Percentiles rank a stretch among this genome's conserved stretches.
phyloP scores from a whole-genome alignment of 1,284 basidiomycete species.

The Serendipita sp. region DNA sequence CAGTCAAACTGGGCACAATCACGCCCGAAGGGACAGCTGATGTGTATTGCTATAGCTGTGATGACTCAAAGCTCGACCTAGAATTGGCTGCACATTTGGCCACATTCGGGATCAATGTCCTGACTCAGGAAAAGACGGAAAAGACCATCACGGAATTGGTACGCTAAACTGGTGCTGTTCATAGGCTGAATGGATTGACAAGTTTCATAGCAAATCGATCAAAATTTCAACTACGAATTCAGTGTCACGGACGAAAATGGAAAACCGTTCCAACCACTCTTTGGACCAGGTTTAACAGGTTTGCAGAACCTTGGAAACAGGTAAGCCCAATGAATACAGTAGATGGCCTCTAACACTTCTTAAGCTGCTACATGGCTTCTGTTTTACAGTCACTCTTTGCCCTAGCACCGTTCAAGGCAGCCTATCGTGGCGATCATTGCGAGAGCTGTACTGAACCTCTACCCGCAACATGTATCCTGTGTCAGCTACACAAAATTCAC shows the following conservation, averaged over 20 bases:
- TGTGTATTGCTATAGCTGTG: constrained; percentile 87
- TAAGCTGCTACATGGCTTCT: constrained; percentile 93
- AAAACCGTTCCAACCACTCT: constrained; percentile 75
- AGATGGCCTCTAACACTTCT: not conserved
- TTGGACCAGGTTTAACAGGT: constrained; percentile 81
- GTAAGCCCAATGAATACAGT: constrained; percentile 23
- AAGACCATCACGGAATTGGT: constrained; percentile 95
- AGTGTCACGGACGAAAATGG: constrained; percentile 86
- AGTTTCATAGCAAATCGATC: constrained; percentile 72
- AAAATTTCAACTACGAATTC: constrained; percentile 92
- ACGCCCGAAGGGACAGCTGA: constrained; percentile 89
- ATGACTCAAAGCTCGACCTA: constrained; percentile 77
- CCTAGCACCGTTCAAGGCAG: constrained; percentile 59
- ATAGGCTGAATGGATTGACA: not conserved
- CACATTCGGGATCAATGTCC: constrained; percentile 79
- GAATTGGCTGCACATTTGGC: constrained; percentile 62
- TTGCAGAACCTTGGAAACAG: constrained; percentile 89
- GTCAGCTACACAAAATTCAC: constrained; percentile 86
- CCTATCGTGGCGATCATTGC: constrained; percentile 59
- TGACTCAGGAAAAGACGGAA: constrained; percentile 80
- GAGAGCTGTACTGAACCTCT: constrained; percentile 50
- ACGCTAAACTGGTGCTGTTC: constrained; percentile 16
- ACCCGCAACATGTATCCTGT: constrained; percentile 81
- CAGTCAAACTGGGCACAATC: constrained; percentile 93
- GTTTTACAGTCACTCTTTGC: constrained; percentile 82